Evolutionary conservation across 2,329 filamentous ascomycete genomes (phyloP), one percentile per base, ranked within the genome.

Genomic region (Rutstroemia sp.): DNA sequence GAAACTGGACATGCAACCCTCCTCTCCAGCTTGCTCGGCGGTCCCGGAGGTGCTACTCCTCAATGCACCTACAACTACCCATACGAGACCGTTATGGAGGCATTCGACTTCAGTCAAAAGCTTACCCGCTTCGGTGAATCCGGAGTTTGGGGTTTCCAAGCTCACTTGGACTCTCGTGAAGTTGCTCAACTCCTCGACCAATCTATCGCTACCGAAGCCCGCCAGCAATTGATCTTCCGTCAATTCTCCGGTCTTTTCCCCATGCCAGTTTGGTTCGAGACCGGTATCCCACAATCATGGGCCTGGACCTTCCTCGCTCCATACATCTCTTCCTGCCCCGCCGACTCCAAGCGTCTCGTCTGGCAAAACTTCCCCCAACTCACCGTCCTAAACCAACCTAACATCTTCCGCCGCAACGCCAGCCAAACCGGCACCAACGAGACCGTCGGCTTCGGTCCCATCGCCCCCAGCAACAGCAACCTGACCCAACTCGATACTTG

Each of bases 301-400:
- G 82, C 85, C 0, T 95, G 90, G 90, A 87, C 88, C 0, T 77
- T 90, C 21, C 76, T 94, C 4, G 88, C 90, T 0, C 90, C 88
- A 0, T 91, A 91, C 71, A 92, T 95, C 70, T 84, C 81, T 38
- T 85, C 79, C 5, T 95, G 90, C 70, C 89, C 90, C 0, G 73
- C 72, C 45, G 82, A 86, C 69, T 83, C 86, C 63, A 92, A 88
- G 1, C 82, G 88, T 6, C 75, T 95, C 30, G 79, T 83, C 23
- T 95, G 90, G 89, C 87, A 92, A 69, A 95, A 95, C 74, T 92
- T 89, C 74, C 90, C 89, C 0, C 78, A 80, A 0, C 73, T 94
- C 16, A 76, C 79, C 63, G 77, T 94, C 50, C 74, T 87, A 30
- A 92, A 92, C 73, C 85, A 92, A 68, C 85, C 89, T 2, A 92